phyloP scores from a whole-genome alignment of 2,329 filamentous ascomycete genomes.

The Sphaceloma murrayae region DNA sequence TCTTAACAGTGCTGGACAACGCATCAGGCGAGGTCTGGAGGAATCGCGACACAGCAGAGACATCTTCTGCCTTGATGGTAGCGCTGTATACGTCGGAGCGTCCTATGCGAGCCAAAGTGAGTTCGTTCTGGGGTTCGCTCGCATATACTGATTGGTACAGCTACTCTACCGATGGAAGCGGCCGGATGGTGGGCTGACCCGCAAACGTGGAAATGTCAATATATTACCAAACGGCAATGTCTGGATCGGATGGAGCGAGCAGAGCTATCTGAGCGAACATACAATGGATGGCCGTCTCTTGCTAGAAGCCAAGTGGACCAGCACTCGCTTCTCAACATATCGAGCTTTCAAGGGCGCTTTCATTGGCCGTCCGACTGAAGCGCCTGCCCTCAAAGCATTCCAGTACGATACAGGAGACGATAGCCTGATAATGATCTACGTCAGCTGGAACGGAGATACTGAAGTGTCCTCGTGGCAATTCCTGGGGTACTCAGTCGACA shows the following conservation, averaged over 20 bases:
- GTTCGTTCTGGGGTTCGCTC: no score
- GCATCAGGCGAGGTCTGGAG: neutral
- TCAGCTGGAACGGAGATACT: constrained; percentile 45
- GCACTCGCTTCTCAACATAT: neutral
- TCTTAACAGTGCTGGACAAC: neutral
- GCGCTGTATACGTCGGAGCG: no score
- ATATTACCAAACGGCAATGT: neutral
- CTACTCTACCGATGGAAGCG: neutral
- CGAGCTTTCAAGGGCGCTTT: neutral
- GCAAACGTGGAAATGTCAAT: neutral
- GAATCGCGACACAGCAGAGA: neutral
- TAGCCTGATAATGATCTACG: constrained; percentile 29
- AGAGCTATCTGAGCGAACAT: neutral
- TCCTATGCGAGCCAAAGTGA: no score
- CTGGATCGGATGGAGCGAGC: neutral
- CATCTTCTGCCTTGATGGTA: neutral
- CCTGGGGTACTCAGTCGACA: constrained; percentile 19
- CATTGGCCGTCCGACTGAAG: neutral
- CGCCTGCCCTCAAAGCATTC: neutral
- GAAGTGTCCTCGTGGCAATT: constrained; percentile 38
- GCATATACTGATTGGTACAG: neutral
- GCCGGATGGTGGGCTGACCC: neutral
- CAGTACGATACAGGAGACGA: neutral
- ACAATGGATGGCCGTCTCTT: neutral
- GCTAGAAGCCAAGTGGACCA: neutral